Evolutionary conservation across 192 early-diverging fungal species (phyloP), one percentile per base, ranked within the genome.

Genomic region (Coemansia sp.): DNA sequence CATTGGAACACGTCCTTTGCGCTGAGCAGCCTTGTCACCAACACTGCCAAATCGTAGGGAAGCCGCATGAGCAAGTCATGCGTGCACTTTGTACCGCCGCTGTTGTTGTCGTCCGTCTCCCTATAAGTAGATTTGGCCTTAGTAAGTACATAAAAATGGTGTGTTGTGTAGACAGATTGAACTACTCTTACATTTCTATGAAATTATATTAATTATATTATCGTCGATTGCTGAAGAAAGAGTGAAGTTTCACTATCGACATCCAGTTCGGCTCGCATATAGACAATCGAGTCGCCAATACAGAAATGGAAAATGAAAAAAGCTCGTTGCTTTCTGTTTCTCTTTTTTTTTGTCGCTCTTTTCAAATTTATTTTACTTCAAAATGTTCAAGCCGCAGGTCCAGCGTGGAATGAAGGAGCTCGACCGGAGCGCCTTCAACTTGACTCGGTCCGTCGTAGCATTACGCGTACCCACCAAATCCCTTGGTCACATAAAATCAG

Each of bases 351-450:
- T 33, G 36, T 38, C 36, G 36, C 9, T 36, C 20, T 16, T 52
- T 20, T 53, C 12, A 2, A 29, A 31, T 12, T 20, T n/a, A 57
- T 24, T 68, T 24, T 62, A n/a, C 11, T 33, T 7, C 27, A 52
- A 72, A 40, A 62, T 72, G 65, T 71, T 79, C 53, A 84, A 71
- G 47, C 92, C 91, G 46, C 91, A 89, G 1, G 73, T 86, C 15
- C 89, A 90, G 63, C 89, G 87, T 62, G 90, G 90, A 58, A 85
- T 94, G 76, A 85, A 82, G 61, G 80, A 82, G 64, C 83, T 95
- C 58, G 89, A 91, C 74, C 65, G 83, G 24, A 86, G 89, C 18
- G 81, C 89, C 27, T 96, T 96, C 74, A 79, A 64, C 22, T 70
- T 76, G 8, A 80, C 87, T 1, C 68, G 94, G 43, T 72, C 85